Base-by-base conservation (phyloP, 176 grass and related monocot genomes). In the Melocanna baccifera region DNA sequence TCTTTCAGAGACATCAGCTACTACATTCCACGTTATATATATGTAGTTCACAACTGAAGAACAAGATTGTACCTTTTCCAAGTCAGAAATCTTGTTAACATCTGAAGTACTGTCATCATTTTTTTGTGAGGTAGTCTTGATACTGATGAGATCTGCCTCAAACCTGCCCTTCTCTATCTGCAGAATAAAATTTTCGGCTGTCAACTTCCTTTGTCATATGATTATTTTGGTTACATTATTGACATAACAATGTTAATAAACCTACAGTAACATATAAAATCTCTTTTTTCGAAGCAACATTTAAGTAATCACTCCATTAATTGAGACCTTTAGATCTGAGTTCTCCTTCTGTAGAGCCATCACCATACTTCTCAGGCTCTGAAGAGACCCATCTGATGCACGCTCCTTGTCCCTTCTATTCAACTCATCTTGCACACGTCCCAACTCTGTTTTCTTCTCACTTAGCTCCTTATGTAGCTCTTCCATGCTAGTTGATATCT, bases 271-370 rank as follows among this genome's bases (percentile, higher is more conserved):
- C 30, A 84, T 58, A 32, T 76, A 73, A 14, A 76, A 36, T 45
- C 2, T 16, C 29, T 37, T 77, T 52, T 55, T 42, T 19, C 0
- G 1, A 75, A 76, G 22, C 23, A 82, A 64, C 14, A 57, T 79
- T 74, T 42, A 62, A 40, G 20, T 10, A 66, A 78, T 39, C n/a
- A 63, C 15, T 89, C 34, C 40, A 68, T 37, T 64, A 81, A 87
- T 87, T 79, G 30, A 91, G 16, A 99, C 97, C 93, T 96, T 96
- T 37, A 99, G 53, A 61, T 84, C 67, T 62, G 86, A 78, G 85
- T 94, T 94, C 76, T 99, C 97, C 86, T 94, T 92, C 80, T 96
- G 83, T 57, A 96, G 76, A 87, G 81, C 83, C 80, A 82, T 77
- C 69, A 96, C 71, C 81, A 76, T 80, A 43, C 22, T 89, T 89